phyloP scores from a whole-genome alignment of 23 red algal genomes.

The Gracilaria gracilis region DNA sequence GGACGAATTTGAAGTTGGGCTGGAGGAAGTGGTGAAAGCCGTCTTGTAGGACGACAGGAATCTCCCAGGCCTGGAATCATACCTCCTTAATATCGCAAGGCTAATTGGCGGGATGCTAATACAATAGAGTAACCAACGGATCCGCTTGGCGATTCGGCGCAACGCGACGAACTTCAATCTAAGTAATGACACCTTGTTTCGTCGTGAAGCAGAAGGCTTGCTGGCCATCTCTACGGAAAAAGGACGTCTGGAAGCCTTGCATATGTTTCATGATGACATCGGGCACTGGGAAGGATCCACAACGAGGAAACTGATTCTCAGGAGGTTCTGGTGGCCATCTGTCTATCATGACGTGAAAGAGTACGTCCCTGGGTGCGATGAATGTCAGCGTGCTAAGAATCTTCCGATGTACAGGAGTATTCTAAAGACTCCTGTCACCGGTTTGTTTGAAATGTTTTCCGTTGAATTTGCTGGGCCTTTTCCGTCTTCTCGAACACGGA shows the following conservation, averaged over 20 bases:
- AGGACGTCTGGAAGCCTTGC: background rate
- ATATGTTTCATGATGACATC: conserved; percentile 19
- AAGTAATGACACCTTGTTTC: conserved; percentile 27
- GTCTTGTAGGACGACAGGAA: background rate
- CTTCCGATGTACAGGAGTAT: background rate
- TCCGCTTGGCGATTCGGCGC: background rate
- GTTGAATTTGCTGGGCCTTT: background rate
- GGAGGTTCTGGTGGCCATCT: conserved; percentile 16
- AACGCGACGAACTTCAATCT: conserved; percentile 36
- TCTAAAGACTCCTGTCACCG: background rate
- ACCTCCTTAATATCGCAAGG: background rate
- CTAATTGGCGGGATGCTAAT: background rate
- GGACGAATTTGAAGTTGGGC: background rate
- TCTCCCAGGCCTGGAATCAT: background rate
- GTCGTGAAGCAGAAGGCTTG: background rate
- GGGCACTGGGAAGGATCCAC: conserved; percentile 6
- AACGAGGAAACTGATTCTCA: background rate
- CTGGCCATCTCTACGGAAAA: background rate
- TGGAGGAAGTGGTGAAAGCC: background rate
- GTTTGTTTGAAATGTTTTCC: background rate
- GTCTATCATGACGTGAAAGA: conserved; percentile 6
- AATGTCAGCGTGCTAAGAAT: background rate
- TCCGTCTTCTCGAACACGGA: background rate
- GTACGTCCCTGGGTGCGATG: background rate
- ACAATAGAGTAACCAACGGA: background rate